Percentiles rank a stretch among this genome's conserved stretches.
These are phyloP conservation scores for Phytophthora hibernalis DNA, from an alignment of 352 stramenopile species.

Conservation along the genomic window DNA sequence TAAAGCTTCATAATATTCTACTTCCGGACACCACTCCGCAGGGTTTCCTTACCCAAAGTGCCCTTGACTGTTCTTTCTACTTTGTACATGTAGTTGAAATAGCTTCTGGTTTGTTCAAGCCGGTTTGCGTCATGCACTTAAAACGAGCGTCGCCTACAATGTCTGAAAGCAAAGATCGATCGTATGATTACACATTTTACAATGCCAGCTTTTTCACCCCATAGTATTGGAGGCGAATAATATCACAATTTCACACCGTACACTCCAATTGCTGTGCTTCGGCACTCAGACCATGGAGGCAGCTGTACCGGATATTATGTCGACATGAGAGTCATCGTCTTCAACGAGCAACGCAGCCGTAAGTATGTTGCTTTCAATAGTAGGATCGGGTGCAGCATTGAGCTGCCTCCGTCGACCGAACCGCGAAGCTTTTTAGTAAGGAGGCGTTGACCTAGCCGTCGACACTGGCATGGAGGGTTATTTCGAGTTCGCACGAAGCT, in stretches of 20 bases:
- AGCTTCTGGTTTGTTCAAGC: slow-evolving; percentile 3
- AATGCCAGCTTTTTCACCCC: too few relatives aligned
- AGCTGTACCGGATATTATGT: slow-evolving; percentile 9
- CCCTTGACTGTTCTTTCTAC: slow-evolving; percentile 22
- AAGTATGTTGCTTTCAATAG: slow-evolving; percentile 17
- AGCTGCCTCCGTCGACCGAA: slow-evolving; percentile 23
- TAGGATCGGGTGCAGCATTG: slow-evolving; percentile 12
- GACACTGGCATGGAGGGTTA: slow-evolving; percentile 41
- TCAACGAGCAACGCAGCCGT: slow-evolving; percentile 27
- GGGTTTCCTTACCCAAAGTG: too few relatives aligned
- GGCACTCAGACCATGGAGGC: slow-evolving; percentile 17
- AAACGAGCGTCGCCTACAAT: too few relatives aligned
- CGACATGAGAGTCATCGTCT: slow-evolving; percentile 13
- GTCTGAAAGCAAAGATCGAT: too few relatives aligned
- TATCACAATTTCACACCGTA: too few relatives aligned
- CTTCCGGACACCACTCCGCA: not conserved
- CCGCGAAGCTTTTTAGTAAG: slow-evolving; percentile 11
- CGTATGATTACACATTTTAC: too few relatives aligned
- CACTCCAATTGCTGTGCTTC: too few relatives aligned
- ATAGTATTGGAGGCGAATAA: too few relatives aligned
- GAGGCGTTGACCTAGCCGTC: slow-evolving; percentile 58
- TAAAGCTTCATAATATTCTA: slow-evolving; percentile 4
- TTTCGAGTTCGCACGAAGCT: slow-evolving; percentile 22
- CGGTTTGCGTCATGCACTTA: slow-evolving; percentile 1
- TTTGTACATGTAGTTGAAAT: slow-evolving; percentile 7